Conservation (phyloP, 2,329 filamentous ascomycete species). For the Fusarium buxicola region DNA sequence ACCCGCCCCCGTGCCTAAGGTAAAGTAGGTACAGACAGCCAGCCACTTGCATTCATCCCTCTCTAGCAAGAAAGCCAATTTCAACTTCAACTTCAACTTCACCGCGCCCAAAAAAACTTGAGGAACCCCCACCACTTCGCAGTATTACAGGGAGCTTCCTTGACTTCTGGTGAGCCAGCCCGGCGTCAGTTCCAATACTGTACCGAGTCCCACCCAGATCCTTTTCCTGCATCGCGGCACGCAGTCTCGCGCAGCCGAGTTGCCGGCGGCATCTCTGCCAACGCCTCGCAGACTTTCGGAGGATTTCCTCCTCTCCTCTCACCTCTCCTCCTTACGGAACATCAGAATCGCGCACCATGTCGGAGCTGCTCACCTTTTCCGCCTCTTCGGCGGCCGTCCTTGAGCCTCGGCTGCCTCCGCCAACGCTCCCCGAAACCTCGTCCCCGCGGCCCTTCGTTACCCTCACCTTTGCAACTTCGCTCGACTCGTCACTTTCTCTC, state of each 20-base stretch:
- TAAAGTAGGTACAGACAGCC: not conserved
- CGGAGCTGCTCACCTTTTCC: conserved; percentile 51
- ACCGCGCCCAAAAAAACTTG: conserved; percentile 3
- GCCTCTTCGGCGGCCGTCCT: conserved; percentile 48
- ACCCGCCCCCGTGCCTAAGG: no score
- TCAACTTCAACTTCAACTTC: conserved; percentile 40
- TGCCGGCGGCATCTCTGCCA: conserved; percentile 31
- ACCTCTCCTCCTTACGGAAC: not conserved
- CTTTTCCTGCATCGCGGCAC: conserved; percentile 5
- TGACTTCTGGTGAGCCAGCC: no score
- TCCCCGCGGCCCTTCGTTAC: conserved; percentile 68
- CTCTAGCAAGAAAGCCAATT: conserved; percentile 32
- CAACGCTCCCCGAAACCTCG: not conserved
- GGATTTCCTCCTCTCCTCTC: not conserved
- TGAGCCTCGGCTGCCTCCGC: conserved; percentile 50
- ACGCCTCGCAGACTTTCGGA: conserved; percentile 2
- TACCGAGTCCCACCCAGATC: conserved; percentile 8
- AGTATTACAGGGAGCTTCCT: not conserved
- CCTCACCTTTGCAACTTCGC: conserved; percentile 89
- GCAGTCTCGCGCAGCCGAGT: conserved; percentile 11
- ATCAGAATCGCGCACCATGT: conserved; percentile 42
- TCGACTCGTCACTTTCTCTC: conserved; percentile 83
- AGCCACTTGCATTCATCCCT: conserved; percentile 10
- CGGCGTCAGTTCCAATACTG: not conserved
- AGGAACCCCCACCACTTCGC: not conserved